phyloP scores from a whole-genome alignment of 73 alveolate species.

The Symbiodinium natans region DNA sequence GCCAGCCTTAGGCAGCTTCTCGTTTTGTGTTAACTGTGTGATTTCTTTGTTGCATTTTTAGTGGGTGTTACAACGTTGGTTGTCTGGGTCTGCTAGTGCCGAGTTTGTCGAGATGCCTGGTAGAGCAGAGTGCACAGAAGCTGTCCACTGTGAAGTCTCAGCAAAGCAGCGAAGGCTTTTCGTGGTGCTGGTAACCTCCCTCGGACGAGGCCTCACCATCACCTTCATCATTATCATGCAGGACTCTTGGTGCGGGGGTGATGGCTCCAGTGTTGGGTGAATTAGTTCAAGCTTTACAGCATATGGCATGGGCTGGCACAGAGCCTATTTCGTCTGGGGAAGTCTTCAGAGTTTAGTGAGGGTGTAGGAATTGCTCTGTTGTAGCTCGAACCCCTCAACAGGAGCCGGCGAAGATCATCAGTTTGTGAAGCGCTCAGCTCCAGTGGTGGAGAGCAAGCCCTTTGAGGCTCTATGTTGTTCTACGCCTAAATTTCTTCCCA shows the following conservation, averaged over 20 bases:
- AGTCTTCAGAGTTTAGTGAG: too few species aligned
- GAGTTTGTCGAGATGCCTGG: too few species aligned
- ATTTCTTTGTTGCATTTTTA: too few species aligned
- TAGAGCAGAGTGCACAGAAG: background rate
- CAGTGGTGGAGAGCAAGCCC: background rate
- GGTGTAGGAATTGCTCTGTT: too few species aligned
- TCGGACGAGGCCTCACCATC: conserved; percentile 87
- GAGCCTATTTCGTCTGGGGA: background rate
- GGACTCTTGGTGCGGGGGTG: background rate
- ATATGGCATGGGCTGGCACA: background rate
- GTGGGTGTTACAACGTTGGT: background rate
- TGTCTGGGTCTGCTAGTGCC: too few species aligned
- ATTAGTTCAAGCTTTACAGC: too few species aligned
- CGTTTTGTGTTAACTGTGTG: too few species aligned
- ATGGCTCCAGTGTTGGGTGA: too few species aligned
- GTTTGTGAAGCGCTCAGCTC: background rate
- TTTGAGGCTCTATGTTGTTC: too few species aligned
- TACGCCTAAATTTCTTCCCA: too few species aligned
- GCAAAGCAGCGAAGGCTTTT: conserved; percentile 19
- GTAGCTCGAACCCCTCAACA: too few species aligned
- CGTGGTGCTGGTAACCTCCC: conserved; percentile 69
- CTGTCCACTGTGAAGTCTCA: background rate
- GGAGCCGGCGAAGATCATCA: conserved; percentile 89
- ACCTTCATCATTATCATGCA: conserved; percentile 90
- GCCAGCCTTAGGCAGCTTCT: too few species aligned